A percentile compares a stretch with the other conserved stretches of the same genome.
Conservation (phyloP, 495 filamentous ascomycete genomes). For the Clavariopsis aquatica region DNA sequence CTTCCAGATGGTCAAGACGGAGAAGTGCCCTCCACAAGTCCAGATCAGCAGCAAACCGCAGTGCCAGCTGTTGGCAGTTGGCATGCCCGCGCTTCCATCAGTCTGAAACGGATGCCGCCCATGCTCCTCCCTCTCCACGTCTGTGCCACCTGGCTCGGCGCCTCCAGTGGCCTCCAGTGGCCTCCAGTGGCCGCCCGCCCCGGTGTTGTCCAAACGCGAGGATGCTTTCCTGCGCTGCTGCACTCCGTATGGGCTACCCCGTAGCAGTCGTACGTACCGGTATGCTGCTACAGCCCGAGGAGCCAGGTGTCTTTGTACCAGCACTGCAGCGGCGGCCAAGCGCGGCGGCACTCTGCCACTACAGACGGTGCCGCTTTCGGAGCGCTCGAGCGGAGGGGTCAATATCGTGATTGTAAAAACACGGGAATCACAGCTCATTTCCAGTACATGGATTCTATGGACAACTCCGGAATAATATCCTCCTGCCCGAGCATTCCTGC, state of each 20-base stretch:
- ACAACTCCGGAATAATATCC: not conserved
- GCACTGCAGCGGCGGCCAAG: not conserved
- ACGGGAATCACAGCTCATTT: not conserved
- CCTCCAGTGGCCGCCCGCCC: no score
- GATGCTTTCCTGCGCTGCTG: not conserved
- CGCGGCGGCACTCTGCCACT: not conserved
- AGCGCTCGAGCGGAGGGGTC: not conserved
- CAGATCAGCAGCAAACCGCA: not conserved
- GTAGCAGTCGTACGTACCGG: no score
- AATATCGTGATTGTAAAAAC: not conserved
- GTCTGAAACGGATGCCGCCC: slow-evolving; percentile 2
- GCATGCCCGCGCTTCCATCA: not conserved
- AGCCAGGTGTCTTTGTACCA: not conserved
- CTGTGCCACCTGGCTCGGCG: not conserved
- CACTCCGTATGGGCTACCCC: no score
- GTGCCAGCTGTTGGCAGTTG: not conserved
- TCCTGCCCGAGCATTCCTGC: not conserved
- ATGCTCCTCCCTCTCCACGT: no score
- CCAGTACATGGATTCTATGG: not conserved
- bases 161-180: no score
- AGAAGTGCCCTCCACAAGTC: not conserved
- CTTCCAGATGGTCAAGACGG: not conserved
- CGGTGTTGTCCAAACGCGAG: no score
- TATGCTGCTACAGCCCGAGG: no score
- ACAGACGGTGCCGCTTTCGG: not conserved